Conservation (phyloP, 2,329 filamentous ascomycete genomes). For the Colletotrichum karsti region DNA sequence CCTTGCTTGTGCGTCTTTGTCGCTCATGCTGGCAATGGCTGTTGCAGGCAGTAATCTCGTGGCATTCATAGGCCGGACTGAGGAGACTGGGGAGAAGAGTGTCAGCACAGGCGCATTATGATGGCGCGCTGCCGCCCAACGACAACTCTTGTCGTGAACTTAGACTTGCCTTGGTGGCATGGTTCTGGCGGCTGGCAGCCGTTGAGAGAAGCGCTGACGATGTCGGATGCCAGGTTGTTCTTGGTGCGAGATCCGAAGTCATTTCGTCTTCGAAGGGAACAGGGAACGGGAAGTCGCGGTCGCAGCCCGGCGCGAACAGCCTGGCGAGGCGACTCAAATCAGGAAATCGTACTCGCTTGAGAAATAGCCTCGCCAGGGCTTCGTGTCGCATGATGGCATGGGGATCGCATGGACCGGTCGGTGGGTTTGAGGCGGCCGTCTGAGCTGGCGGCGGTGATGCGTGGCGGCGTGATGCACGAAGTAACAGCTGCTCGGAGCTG, state of each 20-base stretch:
- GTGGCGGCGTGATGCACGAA: neutral
- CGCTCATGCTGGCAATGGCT: neutral
- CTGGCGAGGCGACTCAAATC: neutral
- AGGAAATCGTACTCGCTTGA: neutral
- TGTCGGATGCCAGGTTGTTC: neutral
- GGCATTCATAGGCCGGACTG: neutral
- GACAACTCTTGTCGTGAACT: neutral
- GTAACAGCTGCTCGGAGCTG: neutral
- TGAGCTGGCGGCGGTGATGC: neutral
- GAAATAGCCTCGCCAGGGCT: neutral
- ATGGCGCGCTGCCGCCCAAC: neutral
- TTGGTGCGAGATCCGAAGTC: neutral
- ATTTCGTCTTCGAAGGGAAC: neutral
- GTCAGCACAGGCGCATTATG: neutral
- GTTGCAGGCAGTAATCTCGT: neutral
- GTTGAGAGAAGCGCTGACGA: neutral
- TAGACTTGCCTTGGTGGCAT: neutral
- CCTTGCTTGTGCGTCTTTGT: neutral
- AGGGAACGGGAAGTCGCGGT: neutral
- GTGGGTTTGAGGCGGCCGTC: neutral
- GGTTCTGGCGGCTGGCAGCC: neutral
- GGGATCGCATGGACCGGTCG: neutral
- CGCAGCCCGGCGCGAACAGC: neutral
- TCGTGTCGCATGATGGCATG: neutral
- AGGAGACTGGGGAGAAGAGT: neutral